Conservation (phyloP, 768 basidiomycete genomes). For the Mycena capillaripes region DNA sequence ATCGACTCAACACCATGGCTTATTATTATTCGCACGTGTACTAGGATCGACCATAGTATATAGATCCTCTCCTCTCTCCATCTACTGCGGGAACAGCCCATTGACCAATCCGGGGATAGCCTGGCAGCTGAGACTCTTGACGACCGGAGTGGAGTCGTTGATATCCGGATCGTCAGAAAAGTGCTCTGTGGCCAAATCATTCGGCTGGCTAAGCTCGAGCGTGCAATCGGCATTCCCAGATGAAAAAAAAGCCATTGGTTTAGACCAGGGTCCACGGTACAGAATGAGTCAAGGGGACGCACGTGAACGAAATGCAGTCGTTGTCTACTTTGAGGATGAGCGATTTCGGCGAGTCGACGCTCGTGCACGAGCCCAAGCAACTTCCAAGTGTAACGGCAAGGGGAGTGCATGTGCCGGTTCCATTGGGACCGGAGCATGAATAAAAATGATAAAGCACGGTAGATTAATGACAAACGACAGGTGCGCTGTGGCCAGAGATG, state of each 20-base stretch:
- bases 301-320: constrained; percentile 28
- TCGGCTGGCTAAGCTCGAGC: neutral
- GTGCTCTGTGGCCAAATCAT: constrained; percentile 4
- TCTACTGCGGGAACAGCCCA: constrained; percentile 10
- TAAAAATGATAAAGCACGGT: neutral
- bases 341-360: neutral
- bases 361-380: constrained; percentile 20
- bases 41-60: neutral
- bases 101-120: neutral
- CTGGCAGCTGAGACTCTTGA: constrained; percentile 20
- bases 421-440: constrained; percentile 16
- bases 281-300: neutral
- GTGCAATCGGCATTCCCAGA: neutral
- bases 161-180: constrained; percentile 20
- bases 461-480: neutral
- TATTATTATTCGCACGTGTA: neutral
- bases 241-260: no score
- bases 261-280: no score
- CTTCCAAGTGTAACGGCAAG: neutral
- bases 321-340: constrained; percentile 21
- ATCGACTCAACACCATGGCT: neutral
- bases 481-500: neutral
- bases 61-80: neutral
- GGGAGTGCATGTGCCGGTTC: constrained; percentile 8
- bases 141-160: neutral